phyloP scores from a whole-genome alignment of 2,329 filamentous ascomycete species.

The Penicillium vulpinum region DNA sequence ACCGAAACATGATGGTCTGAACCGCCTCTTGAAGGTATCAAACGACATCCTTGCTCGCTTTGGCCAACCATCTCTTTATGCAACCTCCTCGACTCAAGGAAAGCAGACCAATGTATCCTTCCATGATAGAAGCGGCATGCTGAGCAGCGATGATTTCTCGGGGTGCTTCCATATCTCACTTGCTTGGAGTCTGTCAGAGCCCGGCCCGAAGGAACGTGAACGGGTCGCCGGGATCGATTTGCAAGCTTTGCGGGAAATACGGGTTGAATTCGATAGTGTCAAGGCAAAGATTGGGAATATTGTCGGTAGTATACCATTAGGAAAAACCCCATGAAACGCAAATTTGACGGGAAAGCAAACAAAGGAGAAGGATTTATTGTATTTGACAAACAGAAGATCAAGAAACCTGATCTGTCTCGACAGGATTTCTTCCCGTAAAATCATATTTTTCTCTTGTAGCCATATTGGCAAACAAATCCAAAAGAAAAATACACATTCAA shows the following conservation, averaged over 20 bases:
- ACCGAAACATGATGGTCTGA: constrained; percentile 56
- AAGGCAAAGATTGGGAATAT: constrained; percentile 76
- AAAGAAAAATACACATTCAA: no score
- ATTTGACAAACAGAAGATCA: no score
- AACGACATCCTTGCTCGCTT: constrained; percentile 64
- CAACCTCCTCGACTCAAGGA: constrained; percentile 7
- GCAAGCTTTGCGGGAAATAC: constrained; percentile 42
- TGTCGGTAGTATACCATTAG: constrained; percentile 47
- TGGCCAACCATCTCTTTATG: constrained; percentile 71
- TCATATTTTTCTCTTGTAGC: no score
- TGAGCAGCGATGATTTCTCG: constrained; percentile 44
- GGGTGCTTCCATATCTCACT: constrained; percentile 83
- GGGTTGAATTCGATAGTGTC: constrained; percentile 59
- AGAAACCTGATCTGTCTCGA: no score
- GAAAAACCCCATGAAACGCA: not conserved
- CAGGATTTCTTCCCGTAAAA: no score
- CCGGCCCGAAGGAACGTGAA: constrained; percentile 46
- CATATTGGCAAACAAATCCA: no score
- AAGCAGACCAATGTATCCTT: not conserved
- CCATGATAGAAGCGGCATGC: not conserved
- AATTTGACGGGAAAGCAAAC: no score
- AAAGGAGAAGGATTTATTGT: no score
- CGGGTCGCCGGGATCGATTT: constrained; percentile 27
- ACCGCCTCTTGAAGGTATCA: constrained; percentile 63
- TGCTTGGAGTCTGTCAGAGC: constrained; percentile 71